Conservation (phyloP, 2,329 filamentous ascomycete species). For the Colletotrichum sp. region DNA sequence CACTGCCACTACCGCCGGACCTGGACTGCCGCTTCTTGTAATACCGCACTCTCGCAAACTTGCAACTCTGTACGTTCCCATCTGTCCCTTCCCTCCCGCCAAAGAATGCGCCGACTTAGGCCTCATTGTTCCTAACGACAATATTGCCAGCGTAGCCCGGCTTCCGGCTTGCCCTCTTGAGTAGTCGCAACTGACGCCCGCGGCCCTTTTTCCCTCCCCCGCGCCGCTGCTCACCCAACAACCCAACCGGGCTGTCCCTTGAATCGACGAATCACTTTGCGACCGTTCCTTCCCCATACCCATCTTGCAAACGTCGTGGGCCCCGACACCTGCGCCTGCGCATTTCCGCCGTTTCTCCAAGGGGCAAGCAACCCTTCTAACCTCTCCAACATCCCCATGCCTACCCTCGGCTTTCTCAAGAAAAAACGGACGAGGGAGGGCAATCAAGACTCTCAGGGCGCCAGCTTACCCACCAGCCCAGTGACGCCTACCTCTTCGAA, state of each 20-base stretch:
- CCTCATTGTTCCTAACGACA: slow-evolving; percentile 20
- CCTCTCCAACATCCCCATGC: slow-evolving; percentile 65
- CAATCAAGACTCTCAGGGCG: slow-evolving; percentile 71
- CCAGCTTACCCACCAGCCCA: slow-evolving; percentile 68
- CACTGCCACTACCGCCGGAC: not conserved
- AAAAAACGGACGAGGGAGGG: slow-evolving; percentile 98
- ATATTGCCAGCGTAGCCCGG: not conserved
- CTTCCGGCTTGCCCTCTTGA: not conserved
- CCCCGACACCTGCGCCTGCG: slow-evolving; percentile 9
- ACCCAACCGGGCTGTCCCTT: slow-evolving; percentile 14
- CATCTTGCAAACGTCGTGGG: slow-evolving; percentile 20
- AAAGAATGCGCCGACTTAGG: not conserved
- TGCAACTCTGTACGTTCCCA: not conserved
- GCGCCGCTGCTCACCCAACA: not conserved
- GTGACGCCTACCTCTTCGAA: slow-evolving; percentile 63
- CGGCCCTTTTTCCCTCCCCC: not conserved
- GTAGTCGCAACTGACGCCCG: not conserved
- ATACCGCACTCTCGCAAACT: not conserved
- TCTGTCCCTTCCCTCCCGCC: not conserved
- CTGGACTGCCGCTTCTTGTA: not conserved
- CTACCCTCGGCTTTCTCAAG: slow-evolving; percentile 94
- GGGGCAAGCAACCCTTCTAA: slow-evolving; percentile 26
- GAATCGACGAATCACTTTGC: slow-evolving; percentile 18
- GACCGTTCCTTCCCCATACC: slow-evolving; percentile 12
- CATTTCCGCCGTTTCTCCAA: slow-evolving; percentile 1